A percentile compares a stretch with the other conserved stretches of the same genome.
Conservation (phyloP, 139 green algal species). For the Chlamydomonas schloesseri region DNA sequence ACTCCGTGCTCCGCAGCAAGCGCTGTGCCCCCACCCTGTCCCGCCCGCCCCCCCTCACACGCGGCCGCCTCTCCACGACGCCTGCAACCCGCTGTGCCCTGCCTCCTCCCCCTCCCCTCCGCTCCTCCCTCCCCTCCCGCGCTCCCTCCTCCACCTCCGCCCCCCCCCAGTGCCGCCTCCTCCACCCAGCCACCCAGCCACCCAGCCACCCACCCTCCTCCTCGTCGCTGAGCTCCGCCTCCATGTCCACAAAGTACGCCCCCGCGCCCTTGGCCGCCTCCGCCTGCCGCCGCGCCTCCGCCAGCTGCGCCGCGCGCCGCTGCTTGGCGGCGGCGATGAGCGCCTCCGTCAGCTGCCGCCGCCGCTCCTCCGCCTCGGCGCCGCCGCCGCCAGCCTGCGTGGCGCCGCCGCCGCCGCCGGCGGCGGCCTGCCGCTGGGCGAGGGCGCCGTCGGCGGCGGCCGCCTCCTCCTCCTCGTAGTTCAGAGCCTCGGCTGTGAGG, state of each 20-base stretch:
- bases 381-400: not conserved
- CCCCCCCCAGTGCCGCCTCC: not conserved
- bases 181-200: not conserved
- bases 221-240: slow-evolving; percentile 43
- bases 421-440: not conserved
- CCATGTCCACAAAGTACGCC: slow-evolving; percentile 32
- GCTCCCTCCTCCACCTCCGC: not conserved
- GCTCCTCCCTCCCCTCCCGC: no score
- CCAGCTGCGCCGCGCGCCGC: not conserved
- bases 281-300: slow-evolving; percentile 7
- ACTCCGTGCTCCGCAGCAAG: no score
- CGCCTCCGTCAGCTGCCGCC: slow-evolving; percentile 8
- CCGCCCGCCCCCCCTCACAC: no score
- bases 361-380: not conserved
- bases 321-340: not conserved
- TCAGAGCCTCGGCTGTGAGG: slow-evolving; percentile 3
- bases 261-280: not conserved
- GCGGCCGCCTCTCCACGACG: no score
- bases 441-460: not conserved
- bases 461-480: slow-evolving; percentile 39
- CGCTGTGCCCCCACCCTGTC: no score
- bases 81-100: no score
- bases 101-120: no score
- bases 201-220: slow-evolving; percentile 12
- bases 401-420: not conserved